phyloP scores from a whole-genome alignment of 1,284 basidiomycete genomes.

The Cystobasidium pallidum region DNA sequence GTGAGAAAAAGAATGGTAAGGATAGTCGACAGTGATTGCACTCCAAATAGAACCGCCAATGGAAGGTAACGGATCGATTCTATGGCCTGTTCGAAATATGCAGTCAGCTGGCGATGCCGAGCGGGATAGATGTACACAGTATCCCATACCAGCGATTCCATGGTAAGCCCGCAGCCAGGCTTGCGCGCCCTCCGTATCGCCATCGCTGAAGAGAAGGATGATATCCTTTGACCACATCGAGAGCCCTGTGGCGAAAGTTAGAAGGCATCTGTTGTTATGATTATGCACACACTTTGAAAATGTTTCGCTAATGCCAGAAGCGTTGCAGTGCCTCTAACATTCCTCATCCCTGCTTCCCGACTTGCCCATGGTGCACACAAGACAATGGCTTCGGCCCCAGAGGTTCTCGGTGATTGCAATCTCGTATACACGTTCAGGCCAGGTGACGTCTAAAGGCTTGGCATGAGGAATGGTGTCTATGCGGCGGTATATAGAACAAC shows the following conservation, averaged over 20 bases:
- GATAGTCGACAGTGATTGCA: slow-evolving; percentile 90
- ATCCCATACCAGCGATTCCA: slow-evolving; percentile 65
- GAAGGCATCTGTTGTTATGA: too few relatives aligned
- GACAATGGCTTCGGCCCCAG: slow-evolving; percentile 87
- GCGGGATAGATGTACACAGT: neutral
- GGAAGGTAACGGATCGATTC: slow-evolving; percentile 61
- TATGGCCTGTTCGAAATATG: slow-evolving; percentile 69
- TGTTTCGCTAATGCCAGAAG: slow-evolving; percentile 80
- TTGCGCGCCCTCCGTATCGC: slow-evolving; percentile 85
- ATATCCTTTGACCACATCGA: slow-evolving; percentile 94
- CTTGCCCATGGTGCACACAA: slow-evolving; percentile 87
- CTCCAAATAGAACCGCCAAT: slow-evolving; percentile 86
- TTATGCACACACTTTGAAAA: slow-evolving; percentile 67
- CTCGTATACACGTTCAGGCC: slow-evolving; percentile 77
- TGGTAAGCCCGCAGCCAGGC: slow-evolving; percentile 88
- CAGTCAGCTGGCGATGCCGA: neutral
- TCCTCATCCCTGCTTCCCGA: slow-evolving; percentile 66
- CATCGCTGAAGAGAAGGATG: slow-evolving; percentile 86
- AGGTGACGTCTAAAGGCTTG: too few relatives aligned
- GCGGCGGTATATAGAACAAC: too few relatives aligned
- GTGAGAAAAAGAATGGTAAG: slow-evolving; percentile 93
- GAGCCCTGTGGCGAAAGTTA: slow-evolving; percentile 63
- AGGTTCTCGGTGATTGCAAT: slow-evolving; percentile 77
- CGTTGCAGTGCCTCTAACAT: slow-evolving; percentile 82
- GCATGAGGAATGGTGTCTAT: too few relatives aligned